Base-by-base conservation (phyloP, 2,329 filamentous ascomycete species). In the Penicillium freii region DNA sequence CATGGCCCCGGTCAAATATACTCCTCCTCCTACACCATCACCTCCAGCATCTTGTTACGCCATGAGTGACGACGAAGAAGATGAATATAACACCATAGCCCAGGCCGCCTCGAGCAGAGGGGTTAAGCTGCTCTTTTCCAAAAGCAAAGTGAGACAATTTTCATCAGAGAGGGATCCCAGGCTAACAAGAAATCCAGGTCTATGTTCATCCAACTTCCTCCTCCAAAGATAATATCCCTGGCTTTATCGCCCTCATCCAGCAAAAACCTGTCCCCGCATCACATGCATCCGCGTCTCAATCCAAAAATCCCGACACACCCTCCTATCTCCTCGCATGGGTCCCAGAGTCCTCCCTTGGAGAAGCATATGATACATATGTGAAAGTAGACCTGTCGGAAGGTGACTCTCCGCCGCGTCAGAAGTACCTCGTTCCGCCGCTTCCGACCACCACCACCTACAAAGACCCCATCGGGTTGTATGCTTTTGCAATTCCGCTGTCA, bases 201-300 rank as follows among this genome's bases (percentile, higher is more conserved):
- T 99, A 97, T 72, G 88, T 99, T 43, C 94, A 99, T 74, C 94
- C 94, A 1, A 92, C 92, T 0, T 89, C 93, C 0, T 95, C 91
- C 0, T 84, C 92, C 56, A 96, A 92, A 78, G 94, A 99, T 79
- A 99, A 99, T 66, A 95, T 99, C 55, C 81, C 91, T 4, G 94
- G 94, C 45, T 99, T 94, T 73, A 87, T 99, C 66, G 93, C 94
- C 19, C 82, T 99, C 2, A 81, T 99, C 15, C 91, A 99, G 74
- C 93, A 99, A 72, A 96, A 95, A 73, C 81, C 81, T 0, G 48
- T 64, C 4, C 54, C 73, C 78, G 7, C 71, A 62, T 47, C 65
- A 65, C 33, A 55, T 60, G 69, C 45, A 54, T 66, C 58, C 57
- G 63, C 81, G 51, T 75, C 82, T 15, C 76, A 78, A 2, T 71